Percentiles rank a stretch among this genome's conserved stretches.
Conservation (phyloP, 345 rosid genomes). For the Erodium maritimum region DNA sequence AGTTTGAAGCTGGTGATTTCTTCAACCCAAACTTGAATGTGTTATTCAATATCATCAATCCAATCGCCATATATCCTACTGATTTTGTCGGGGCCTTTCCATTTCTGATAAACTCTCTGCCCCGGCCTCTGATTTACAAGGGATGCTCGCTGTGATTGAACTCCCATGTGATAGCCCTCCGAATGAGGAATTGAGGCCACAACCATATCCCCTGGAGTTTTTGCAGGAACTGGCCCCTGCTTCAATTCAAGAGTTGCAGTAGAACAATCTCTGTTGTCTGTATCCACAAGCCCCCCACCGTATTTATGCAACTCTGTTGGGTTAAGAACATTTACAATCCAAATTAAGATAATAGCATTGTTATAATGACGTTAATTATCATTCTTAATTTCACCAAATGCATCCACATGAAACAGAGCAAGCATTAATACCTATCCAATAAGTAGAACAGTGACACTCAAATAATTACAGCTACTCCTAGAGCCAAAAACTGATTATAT, state of each 20-base stretch:
- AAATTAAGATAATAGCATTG: too few relatives aligned
- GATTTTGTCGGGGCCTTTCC: constrained; percentile 96
- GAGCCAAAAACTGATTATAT: too few relatives aligned
- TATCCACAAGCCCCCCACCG: constrained; percentile 71
- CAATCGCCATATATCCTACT: constrained; percentile 99
- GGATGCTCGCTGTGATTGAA: constrained; percentile 61
- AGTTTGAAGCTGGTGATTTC: too few relatives aligned
- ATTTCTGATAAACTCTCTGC: constrained; percentile 72
- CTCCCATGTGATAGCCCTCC: constrained; percentile 50
- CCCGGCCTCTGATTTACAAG: constrained; percentile 62
- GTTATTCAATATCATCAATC: constrained; percentile 80
- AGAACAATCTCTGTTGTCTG: constrained; percentile 45
- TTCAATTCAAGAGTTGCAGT: constrained; percentile 39
- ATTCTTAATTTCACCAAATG: too few relatives aligned
- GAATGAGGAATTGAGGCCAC: constrained; percentile 40
- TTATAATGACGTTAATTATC: too few relatives aligned
- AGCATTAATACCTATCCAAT: background rate
- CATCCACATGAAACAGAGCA: too few relatives aligned
- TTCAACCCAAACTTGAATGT: background rate
- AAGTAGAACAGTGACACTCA: too few relatives aligned
- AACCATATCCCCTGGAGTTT: constrained; percentile 36
- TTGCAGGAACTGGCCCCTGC: constrained; percentile 44
- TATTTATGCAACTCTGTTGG: constrained; percentile 78
- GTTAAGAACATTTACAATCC: background rate
- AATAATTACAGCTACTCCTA: too few relatives aligned